phyloP scores from a whole-genome alignment of 768 basidiomycete species.

The Suillus spraguei region DNA sequence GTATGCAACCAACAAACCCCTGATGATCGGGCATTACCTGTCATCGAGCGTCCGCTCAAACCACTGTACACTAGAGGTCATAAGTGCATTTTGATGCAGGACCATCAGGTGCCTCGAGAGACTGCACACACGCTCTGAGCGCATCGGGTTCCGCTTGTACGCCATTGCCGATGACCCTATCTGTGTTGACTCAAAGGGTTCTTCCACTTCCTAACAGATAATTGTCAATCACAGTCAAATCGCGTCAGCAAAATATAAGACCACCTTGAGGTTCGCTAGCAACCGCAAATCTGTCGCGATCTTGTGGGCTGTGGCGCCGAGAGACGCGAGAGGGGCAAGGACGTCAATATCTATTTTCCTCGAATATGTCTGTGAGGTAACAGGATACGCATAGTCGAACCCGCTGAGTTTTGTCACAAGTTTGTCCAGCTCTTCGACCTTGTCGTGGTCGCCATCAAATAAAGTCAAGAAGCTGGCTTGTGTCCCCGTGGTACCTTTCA shows the following conservation, averaged over 20 bases:
- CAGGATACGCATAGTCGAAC: conserved; percentile 94
- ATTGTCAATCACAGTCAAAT: not conserved
- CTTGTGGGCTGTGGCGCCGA: conserved; percentile 97
- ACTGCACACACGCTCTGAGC: conserved; percentile 95
- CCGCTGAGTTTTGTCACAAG: conserved; percentile 91
- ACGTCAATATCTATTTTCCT: conserved; percentile 97
- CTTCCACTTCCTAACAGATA: conserved; percentile 86
- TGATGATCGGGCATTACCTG: conserved; percentile 49
- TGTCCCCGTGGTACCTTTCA: conserved; percentile 99
- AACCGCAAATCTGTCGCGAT: conserved; percentile 95
- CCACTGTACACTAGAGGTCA: conserved; percentile 97
- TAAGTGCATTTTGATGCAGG: conserved; percentile 93
- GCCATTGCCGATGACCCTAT: conserved; percentile 98
- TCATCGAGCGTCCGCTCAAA: conserved; percentile 98
- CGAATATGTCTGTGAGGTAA: conserved; percentile 98
- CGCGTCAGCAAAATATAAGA: not conserved
- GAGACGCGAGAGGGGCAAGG: conserved; percentile 83
- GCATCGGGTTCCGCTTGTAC: conserved; percentile 99
- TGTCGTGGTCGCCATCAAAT: conserved; percentile 94
- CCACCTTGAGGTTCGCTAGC: conserved; percentile 88
- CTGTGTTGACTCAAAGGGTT: conserved; percentile 98
- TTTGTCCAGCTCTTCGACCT: conserved; percentile 89
- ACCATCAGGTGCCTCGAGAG: conserved; percentile 96
- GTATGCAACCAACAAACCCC: not conserved
- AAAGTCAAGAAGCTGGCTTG: conserved; percentile 94